phyloP scores from a whole-genome alignment of 495 filamentous ascomycete genomes.

The Penicillium bovifimosum region DNA sequence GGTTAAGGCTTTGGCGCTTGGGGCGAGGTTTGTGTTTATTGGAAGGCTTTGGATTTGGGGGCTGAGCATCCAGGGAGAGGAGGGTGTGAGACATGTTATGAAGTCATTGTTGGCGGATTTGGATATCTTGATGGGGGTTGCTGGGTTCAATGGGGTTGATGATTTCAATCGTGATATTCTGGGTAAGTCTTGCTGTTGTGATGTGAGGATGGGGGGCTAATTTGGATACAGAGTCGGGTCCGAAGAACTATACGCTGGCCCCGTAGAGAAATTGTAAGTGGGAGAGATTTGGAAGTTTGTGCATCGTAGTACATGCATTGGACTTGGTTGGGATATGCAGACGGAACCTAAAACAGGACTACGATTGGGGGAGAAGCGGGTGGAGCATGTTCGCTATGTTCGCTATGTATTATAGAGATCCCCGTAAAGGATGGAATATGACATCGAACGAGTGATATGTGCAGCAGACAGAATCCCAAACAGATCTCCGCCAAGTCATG shows the following conservation, averaged over 20 bases:
- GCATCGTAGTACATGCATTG: too few relatives aligned
- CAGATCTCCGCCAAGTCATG: neutral
- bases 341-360: too few relatives aligned
- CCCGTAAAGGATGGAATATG: neutral
- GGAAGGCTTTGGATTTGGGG: slow-evolving; percentile 61
- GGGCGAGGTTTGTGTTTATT: slow-evolving; percentile 60
- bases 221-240: slow-evolving; percentile 34
- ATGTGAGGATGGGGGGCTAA: neutral
- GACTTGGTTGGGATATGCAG: too few relatives aligned
- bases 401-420: too few relatives aligned
- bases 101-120: slow-evolving; percentile 61
- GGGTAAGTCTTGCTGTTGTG: slow-evolving; percentile 22
- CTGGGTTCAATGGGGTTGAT: slow-evolving; percentile 50
- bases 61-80: slow-evolving; percentile 53
- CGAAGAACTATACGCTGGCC: slow-evolving; percentile 39
- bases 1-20: slow-evolving; percentile 57
- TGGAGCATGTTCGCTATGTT: too few relatives aligned
- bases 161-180: slow-evolving; percentile 44
- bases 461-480: neutral
- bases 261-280: slow-evolving; percentile 28
- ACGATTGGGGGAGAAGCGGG: too few relatives aligned
- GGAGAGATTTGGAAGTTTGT: neutral
- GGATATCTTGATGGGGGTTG: slow-evolving; percentile 61
- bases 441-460: slow-evolving; percentile 9
- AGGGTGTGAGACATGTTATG: slow-evolving; percentile 59